Conservation (phyloP, 306 rosid species). For the Phaseolus lunatus region DNA sequence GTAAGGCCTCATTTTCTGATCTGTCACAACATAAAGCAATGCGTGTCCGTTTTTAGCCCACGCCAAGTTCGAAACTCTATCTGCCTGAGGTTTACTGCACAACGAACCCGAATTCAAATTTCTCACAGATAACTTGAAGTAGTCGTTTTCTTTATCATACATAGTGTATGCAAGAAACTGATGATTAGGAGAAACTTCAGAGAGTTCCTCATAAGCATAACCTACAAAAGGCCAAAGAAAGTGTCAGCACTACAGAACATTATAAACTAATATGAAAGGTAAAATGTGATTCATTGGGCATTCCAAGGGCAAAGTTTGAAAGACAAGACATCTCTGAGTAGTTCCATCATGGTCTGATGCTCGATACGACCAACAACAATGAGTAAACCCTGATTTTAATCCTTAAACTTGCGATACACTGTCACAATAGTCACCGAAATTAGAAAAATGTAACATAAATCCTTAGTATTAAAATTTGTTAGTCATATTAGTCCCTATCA, state of each 20-base stretch:
- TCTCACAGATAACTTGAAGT: conserved; percentile 79
- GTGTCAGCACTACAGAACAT: conserved; percentile 18
- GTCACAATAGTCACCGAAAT: background rate
- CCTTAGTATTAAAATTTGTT: background rate
- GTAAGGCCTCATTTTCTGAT: conserved; percentile 79
- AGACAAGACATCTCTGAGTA: background rate
- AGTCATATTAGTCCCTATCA: too few relatives aligned
- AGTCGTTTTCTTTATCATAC: conserved; percentile 90
- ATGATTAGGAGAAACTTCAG: conserved; percentile 87
- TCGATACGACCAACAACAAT: background rate
- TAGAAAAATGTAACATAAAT: too few relatives aligned
- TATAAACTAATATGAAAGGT: background rate
- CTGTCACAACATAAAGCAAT: conserved; percentile 86
- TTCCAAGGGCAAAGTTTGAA: background rate
- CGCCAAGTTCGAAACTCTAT: conserved; percentile 81
- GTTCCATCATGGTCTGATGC: background rate
- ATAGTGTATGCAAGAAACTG: conserved; percentile 87
- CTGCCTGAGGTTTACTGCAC: conserved; percentile 89
- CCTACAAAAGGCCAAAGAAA: conserved; percentile 56
- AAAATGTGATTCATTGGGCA: background rate
- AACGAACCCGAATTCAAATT: conserved; percentile 91
- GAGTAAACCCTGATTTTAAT: background rate
- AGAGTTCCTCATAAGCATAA: conserved; percentile 89
- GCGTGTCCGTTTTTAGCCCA: conserved; percentile 92
- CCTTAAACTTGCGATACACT: background rate